These are phyloP conservation scores for Triticum monococcum DNA, from an alignment of 176 grass and related monocot genomes.

Conservation along the genomic window DNA sequence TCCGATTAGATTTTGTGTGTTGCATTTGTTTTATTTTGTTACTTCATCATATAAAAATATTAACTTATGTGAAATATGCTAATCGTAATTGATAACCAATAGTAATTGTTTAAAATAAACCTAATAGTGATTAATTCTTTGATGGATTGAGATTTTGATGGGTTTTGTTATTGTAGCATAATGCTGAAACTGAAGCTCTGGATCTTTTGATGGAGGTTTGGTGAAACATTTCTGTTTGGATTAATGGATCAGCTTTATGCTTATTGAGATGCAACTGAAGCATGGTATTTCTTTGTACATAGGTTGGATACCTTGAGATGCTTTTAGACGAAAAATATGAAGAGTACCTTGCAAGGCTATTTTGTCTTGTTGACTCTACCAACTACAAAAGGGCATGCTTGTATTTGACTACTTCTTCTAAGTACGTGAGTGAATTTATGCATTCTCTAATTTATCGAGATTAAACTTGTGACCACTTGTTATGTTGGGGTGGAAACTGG, in stretches of 20 bases:
- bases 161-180: slow-evolving; percentile 57
- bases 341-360: slow-evolving; percentile 24
- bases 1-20: not conserved
- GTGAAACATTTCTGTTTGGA: not conserved
- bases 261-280: not conserved
- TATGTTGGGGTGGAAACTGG: slow-evolving; percentile 30
- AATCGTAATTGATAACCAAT: not conserved
- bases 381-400: slow-evolving; percentile 90
- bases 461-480: not conserved
- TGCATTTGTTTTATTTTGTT: slow-evolving; percentile 6
- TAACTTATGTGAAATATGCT: not conserved
- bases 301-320: slow-evolving; percentile 97
- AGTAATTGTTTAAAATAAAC: not conserved
- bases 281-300: slow-evolving; percentile 12
- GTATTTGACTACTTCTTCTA: slow-evolving; percentile 87
- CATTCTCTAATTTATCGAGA: not conserved
- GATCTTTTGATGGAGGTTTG: slow-evolving; percentile 98
- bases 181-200: slow-evolving; percentile 94
- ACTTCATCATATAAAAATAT: not conserved
- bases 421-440: slow-evolving; percentile 38
- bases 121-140: not conserved
- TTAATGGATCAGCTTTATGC: not conserved
- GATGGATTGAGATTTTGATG: not conserved
- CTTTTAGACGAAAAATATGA: not conserved
- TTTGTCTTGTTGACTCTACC: slow-evolving; percentile 83